Base-by-base conservation (phyloP, 805 yeast species). In the Starmerella bombicola region DNA sequence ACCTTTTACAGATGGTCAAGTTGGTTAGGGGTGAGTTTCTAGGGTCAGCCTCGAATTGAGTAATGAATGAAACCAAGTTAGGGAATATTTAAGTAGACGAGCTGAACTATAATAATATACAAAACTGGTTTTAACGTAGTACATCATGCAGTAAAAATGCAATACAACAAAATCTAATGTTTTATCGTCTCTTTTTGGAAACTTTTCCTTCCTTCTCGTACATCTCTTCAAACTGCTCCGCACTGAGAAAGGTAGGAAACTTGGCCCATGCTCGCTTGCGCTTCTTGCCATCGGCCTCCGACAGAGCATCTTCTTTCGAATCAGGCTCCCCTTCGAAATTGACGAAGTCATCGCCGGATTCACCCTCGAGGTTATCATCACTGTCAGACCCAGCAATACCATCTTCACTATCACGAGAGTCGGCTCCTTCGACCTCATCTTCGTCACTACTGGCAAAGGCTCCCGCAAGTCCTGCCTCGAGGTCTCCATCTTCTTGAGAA, bases 391-490 rank as follows among this genome's bases (percentile, higher is more conserved):
- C 62, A 51, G 76, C 78, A 55, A 81, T 68, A 21, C 88, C 77
- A 57, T 84, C 85, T 46, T 81, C 94, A 31, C 81, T 95, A 34
- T 85, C 77, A 1, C n/a, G 23, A 13, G 22, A 37, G 5, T 21
- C 30, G 6, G 19, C 42, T 95, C 96, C 64, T 36, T 32, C 78
- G 57, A 17, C 35, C 17, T 30, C 42, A 13, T 46, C 42, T 12
- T 39, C 50, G 37, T 47, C 60, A 13, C 13, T 13, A 3, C 38
- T 46, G n/a, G 18, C 34, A 23, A 47, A 42, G 1, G 51, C 51
- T 4, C 35, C 42, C 4, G 37, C 69, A 51, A 64, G 51, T 31
- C 60, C 68, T 19, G 33, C 50, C n/a, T 47, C 51, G 15, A 46
- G 33, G 20, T 46, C 50, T 3, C 59, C 71, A 33, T 63, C 74